Base-by-base conservation (phyloP, 768 basidiomycete species). In the Tricholoma bakamatsutake region DNA sequence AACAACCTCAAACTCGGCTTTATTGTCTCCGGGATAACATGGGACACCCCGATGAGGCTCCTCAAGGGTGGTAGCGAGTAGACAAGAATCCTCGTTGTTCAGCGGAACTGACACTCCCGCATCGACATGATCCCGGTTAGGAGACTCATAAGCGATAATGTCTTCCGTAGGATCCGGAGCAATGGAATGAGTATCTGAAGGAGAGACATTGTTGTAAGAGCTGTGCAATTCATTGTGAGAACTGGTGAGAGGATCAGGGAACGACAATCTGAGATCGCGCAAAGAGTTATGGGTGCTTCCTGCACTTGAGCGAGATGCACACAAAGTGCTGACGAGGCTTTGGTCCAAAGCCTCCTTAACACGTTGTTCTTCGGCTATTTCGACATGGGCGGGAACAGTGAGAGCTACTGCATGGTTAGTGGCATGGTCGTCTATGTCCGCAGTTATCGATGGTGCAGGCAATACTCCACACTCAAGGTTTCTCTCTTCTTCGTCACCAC, bases 191-290 rank as follows among this genome's bases (percentile, higher is more conserved):
- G 63, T 62, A 52, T 76, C 76, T 58, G 74, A 66, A 52, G 72
- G 69, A 50, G 71, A 69, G 55, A 78, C 73, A 34, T 80, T 76
- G 59, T 84, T 81, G 64, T 80, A 83, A 33, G 85, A 83, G 57
- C 79, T 76, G 67, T 76, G 77, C 50, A 81, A 72, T 55, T 87
- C 81, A 69, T 83, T 79, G 58, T 76, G 78, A 53, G 86, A 86
- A 66, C 85, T 87, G 54, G 82, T 84, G 65, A 91, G 78, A 57
- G 89, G 89, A 71, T 92, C 89, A 37, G 89, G 89, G 72, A 92
- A 92, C 33, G 89, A 90, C 56, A 91, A 69, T 61, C 86, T 81
- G 58, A 91, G 79, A 72, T 90, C 87, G 68, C 84, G 85, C 50
- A 83, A 71, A n/a, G 84, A 82, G 53, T 65, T 78, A 56, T 85